Percentiles rank a stretch among this genome's conserved stretches.
Conservation (phyloP, 768 basidiomycete genomes). For the Tricholoma bakamatsutake region DNA sequence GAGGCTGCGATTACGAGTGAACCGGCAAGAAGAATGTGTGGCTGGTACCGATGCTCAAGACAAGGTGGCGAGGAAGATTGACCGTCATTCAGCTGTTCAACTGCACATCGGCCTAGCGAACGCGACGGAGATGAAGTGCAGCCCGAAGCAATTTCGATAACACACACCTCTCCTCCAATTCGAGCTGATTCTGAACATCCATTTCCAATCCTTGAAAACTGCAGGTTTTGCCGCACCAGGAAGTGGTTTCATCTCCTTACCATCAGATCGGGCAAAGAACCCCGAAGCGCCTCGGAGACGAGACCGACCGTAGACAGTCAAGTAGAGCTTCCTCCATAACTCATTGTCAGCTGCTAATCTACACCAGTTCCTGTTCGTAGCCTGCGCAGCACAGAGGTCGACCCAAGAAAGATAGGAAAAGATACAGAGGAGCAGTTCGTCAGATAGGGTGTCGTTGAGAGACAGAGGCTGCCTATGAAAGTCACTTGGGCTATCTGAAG, state of each 20-base stretch:
- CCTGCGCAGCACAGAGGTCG: slow-evolving; percentile 64
- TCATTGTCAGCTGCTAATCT: slow-evolving; percentile 65
- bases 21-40: slow-evolving; percentile 56
- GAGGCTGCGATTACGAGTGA: slow-evolving; percentile 54
- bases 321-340: slow-evolving; percentile 66
- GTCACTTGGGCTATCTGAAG: slow-evolving; percentile 3
- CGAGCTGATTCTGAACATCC: slow-evolving; percentile 80
- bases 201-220: slow-evolving; percentile 65
- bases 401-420: slow-evolving; percentile 63
- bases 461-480: slow-evolving; percentile 19
- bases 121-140: not conserved
- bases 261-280: slow-evolving; percentile 49
- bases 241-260: slow-evolving; percentile 51
- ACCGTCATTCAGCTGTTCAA: slow-evolving; percentile 29
- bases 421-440: slow-evolving; percentile 69
- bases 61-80: slow-evolving; percentile 4
- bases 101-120: slow-evolving; percentile 55
- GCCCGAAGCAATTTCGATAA: slow-evolving; percentile 4
- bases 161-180: slow-evolving; percentile 74
- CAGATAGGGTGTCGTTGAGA: slow-evolving; percentile 59
- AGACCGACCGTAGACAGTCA: slow-evolving; percentile 58
- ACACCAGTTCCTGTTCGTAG: slow-evolving; percentile 59
- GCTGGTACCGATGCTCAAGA: slow-evolving; percentile 13
- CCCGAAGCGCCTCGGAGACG: slow-evolving; percentile 66
- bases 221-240: slow-evolving; percentile 43